Percentiles rank a stretch among this genome's conserved stretches.
These are phyloP conservation scores for Breviolum minutum DNA, from an alignment of 73 alveolate species.

Conservation along the genomic window DNA sequence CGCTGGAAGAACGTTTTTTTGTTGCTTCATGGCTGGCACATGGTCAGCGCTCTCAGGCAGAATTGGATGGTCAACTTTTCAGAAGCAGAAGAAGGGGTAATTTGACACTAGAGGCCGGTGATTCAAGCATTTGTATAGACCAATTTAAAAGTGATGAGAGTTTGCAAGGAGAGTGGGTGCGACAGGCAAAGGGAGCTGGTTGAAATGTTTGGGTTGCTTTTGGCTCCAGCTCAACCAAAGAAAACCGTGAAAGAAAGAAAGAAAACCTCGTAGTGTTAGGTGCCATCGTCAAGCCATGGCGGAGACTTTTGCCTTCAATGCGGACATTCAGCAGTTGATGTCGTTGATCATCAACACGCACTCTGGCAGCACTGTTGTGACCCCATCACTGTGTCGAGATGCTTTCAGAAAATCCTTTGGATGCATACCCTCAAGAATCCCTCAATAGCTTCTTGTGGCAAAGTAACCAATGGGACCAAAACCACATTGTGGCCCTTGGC, in stretches of 20 bases:
- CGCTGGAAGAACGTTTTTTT: too few species aligned
- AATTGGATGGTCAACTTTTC: constrained; percentile 42
- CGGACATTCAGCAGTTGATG: constrained; percentile 95
- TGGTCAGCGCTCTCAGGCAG: neutral
- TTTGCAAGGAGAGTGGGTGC: neutral
- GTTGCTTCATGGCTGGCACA: too few species aligned
- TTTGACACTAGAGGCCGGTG: constrained; percentile 33
- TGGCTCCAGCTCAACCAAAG: neutral
- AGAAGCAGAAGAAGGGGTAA: constrained; percentile 41
- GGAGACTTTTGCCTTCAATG: constrained; percentile 98
- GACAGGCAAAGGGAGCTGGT: too few species aligned
- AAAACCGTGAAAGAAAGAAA: too few species aligned
- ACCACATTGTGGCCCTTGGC: neutral
- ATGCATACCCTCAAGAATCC: too few species aligned
- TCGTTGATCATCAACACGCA: constrained; percentile 79
- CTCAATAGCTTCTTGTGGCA: too few species aligned
- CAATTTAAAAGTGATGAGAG: neutral
- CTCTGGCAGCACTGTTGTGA: neutral
- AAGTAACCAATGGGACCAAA: neutral
- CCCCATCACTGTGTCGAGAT: too few species aligned
- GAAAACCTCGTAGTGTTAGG: too few species aligned
- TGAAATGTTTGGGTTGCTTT: too few species aligned
- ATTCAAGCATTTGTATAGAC: neutral
- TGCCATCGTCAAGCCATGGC: neutral
- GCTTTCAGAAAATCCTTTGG: too few species aligned